Conservation (phyloP, 2,329 filamentous ascomycete genomes). For the Trichophaea hybrida region DNA sequence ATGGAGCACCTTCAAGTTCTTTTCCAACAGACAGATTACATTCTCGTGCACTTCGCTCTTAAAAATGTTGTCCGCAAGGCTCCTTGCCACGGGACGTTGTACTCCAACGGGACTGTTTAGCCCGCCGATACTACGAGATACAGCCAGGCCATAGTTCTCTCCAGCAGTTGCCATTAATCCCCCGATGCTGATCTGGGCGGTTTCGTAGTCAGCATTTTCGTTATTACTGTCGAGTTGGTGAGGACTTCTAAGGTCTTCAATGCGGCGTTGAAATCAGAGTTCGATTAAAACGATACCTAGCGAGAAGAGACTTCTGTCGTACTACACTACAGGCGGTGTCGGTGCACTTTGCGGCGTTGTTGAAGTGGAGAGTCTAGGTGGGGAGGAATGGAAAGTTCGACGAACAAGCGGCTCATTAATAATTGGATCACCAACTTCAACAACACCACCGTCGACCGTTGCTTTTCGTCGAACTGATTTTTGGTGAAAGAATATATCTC, state of each 20-base stretch:
- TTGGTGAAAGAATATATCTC: slow-evolving; percentile 14
- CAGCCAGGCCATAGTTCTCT: slow-evolving; percentile 28
- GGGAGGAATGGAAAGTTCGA: background rate
- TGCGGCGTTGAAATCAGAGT: slow-evolving; percentile 28
- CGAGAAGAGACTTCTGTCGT: slow-evolving; percentile 29
- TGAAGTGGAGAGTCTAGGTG: too few relatives aligned
- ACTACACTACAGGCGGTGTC: background rate
- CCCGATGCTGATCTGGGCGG: background rate
- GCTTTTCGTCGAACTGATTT: background rate
- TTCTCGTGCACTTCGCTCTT: slow-evolving; percentile 28
- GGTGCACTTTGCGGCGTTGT: too few relatives aligned
- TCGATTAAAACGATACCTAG: slow-evolving; percentile 30
- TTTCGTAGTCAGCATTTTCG: slow-evolving; percentile 1
- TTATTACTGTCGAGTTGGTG: background rate
- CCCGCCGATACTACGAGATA: slow-evolving; percentile 28
- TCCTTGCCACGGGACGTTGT: slow-evolving; percentile 1
- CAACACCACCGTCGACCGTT: background rate
- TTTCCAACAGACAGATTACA: slow-evolving; percentile 28
- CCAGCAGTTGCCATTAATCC: slow-evolving; percentile 28
- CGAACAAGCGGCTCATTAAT: background rate
- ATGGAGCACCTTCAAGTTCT: slow-evolving; percentile 20
- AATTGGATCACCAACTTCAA: background rate
- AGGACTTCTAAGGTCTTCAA: slow-evolving; percentile 13
- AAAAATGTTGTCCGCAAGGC: slow-evolving; percentile 28
- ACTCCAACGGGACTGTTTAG: slow-evolving; percentile 21